phyloP scores from a whole-genome alignment of 805 yeast genomes.

The Saturnispora silvae region DNA sequence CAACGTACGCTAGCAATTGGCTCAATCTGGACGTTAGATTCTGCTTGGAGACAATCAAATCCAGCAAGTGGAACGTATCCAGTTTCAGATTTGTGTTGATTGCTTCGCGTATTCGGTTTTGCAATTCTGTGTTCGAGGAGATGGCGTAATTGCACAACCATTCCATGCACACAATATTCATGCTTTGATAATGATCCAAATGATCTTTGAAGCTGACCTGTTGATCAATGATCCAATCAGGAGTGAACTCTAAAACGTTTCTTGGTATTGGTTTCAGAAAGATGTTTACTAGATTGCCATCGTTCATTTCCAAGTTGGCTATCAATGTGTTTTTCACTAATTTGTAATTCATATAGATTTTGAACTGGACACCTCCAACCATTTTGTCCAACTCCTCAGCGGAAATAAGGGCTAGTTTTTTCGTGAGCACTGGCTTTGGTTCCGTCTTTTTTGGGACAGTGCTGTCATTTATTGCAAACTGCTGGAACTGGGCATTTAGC shows the following conservation, averaged over 20 bases:
- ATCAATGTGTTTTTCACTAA: conserved; percentile 5
- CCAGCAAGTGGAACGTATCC: no score
- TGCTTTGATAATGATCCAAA: conserved; percentile 6
- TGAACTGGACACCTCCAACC: conserved; percentile 4
- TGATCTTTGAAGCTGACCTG: no score
- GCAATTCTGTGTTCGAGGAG: not conserved
- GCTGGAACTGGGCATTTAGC: conserved; percentile 2
- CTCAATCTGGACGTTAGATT: conserved; percentile 7
- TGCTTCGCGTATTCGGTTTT: no score
- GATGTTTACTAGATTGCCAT: no score
- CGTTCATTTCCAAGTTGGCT: not conserved
- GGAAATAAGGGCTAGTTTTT: not conserved
- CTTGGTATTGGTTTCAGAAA: no score
- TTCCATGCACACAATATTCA: conserved; percentile 8
- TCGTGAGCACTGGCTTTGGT: conserved; percentile 1
- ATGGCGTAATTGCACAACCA: conserved; percentile 9
- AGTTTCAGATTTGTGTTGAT: no score
- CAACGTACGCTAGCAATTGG: conserved; percentile 4
- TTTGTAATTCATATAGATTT: conserved; percentile 6
- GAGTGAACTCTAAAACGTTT: no score
- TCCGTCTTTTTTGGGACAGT: conserved; percentile 4
- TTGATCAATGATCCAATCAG: conserved; percentile 2
- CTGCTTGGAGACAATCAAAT: conserved; percentile 2
- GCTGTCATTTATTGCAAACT: not conserved
- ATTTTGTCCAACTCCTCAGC: not conserved